Evolutionary conservation across 1,284 basidiomycete species (phyloP).

Genomic region (Sanghuangporus sanghuang): DNA sequence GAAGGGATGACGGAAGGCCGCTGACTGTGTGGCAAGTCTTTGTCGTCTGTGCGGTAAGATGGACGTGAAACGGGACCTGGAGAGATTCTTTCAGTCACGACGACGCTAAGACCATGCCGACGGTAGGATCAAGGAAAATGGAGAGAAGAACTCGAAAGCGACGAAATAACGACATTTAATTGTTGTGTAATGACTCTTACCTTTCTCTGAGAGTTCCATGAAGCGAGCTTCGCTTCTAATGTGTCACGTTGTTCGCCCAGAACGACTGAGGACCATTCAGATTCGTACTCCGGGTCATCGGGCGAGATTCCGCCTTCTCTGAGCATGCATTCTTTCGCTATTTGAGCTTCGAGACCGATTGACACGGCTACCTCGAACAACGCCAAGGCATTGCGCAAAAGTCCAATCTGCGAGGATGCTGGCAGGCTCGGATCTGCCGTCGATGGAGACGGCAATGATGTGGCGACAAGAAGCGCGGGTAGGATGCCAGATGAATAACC

Average conservation of each 20-base stretch:
- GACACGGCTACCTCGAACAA: conserved; percentile 10
- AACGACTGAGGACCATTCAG: conserved; percentile 14
- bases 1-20: conserved; percentile 13
- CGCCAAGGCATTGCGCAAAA: conserved; percentile 11
- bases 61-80: conserved; percentile 5
- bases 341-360: conserved; percentile 12
- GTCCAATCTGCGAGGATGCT: background rate
- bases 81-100: background rate
- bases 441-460: conserved; percentile 8
- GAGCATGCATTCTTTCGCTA: conserved; percentile 7
- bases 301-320: conserved; percentile 2
- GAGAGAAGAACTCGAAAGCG: background rate
- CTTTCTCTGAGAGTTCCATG: conserved; percentile 11
- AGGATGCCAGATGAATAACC: conserved; percentile 18
- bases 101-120: background rate
- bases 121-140: background rate
- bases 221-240: conserved; percentile 5
- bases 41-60: conserved; percentile 16
- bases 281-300: conserved; percentile 14
- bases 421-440: background rate
- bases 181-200: background rate
- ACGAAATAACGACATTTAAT: background rate
- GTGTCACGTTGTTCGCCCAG: conserved; percentile 11
- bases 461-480: conserved; percentile 16
- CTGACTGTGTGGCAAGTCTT: conserved; percentile 15